Base-by-base conservation (phyloP, 2,329 filamentous ascomycete species). In the Diplodia intermedia region DNA sequence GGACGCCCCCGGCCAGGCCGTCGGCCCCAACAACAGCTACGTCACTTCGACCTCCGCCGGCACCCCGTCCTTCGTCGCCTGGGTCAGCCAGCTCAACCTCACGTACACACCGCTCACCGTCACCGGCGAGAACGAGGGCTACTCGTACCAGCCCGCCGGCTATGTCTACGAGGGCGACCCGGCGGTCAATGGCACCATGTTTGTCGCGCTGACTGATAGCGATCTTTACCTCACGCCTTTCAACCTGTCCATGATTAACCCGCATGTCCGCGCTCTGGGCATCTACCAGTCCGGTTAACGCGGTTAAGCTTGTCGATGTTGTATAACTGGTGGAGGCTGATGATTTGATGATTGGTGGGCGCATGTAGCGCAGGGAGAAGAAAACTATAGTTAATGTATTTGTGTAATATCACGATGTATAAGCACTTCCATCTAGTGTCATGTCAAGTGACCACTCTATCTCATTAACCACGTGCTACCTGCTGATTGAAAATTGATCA, bases 11-110 rank as follows among this genome's bases (percentile, higher is more conserved):
- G 91, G 91, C 0, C 79, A 86, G 71, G 73, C 85, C 0, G 85
- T 94, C 3, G 92, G 92, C 0, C 92, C 92, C 0, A 94, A 96
- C 79, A 93, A 92, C 81, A 91, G 88, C 75, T 96, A 96, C 76
- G 80, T 93, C 60, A 94, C 92, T 0, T 77, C 83, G 0, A 83
- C 85, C 0, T 71, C 74, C 20, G 90, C 89, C 0, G 84, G 83
- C 1, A 72, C 77, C 3, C 90, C 92, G 0, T 79, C 81, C 68
- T 96, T 86, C 71, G 91, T 92, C 0, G 86, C 88, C 0, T 97
- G 92, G 91, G 90, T 91, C 1, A 86, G 85, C 0, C 92, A 95
- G 82, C 82, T 95, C 40, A 85, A 84, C 75, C 66, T 84, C 33
- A 84, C 83, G 2, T 85, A 84, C 76, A 84, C 83, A 6, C 79